Conservation (phyloP, 208 protist species). For the Crithidia brevicula region DNA sequence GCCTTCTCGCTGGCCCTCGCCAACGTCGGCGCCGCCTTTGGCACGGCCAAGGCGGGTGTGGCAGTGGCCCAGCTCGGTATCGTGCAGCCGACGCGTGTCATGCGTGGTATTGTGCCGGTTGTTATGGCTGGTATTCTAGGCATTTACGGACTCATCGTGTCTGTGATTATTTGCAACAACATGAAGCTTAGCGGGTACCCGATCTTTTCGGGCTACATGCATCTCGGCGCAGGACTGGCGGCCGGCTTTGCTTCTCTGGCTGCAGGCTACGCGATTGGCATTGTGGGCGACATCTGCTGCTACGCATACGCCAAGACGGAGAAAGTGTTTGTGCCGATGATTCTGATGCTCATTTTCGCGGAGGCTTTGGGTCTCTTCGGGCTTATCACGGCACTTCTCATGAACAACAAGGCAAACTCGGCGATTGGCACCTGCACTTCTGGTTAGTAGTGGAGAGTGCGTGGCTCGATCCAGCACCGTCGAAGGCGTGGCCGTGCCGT, state of each 20-base stretch:
- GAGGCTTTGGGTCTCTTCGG: constrained; percentile 99
- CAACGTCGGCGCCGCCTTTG: constrained; percentile 98
- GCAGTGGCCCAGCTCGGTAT: constrained; percentile 97
- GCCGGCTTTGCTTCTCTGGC: constrained; percentile 95
- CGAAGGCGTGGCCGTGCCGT: no score
- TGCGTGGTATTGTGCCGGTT: constrained; percentile 93
- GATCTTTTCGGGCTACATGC: constrained; percentile 92
- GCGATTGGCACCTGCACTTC: constrained; percentile 45
- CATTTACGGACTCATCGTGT: constrained; percentile 90
- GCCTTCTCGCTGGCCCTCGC: constrained; percentile 85
- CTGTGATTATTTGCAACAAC: constrained; percentile 89
- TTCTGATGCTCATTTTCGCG: constrained; percentile 99
- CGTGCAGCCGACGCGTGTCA: constrained; percentile 93
- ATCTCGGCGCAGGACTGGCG: constrained; percentile 96
- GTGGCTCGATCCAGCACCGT: no score
- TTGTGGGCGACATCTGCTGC: constrained; percentile 98
- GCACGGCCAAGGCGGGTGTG: constrained; percentile 97
- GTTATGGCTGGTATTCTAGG: constrained; percentile 95
- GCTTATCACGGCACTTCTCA: constrained; percentile 98
- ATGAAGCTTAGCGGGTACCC: constrained; percentile 75
- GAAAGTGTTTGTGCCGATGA: constrained; percentile 99
- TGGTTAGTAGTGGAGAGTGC: no score
- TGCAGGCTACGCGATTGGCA: constrained; percentile 98
- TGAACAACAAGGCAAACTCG: constrained; percentile 82
- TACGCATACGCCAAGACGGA: constrained; percentile 95